Conservation (phyloP, 352 stramenopile species). For the Aphanomyces stellatus region DNA sequence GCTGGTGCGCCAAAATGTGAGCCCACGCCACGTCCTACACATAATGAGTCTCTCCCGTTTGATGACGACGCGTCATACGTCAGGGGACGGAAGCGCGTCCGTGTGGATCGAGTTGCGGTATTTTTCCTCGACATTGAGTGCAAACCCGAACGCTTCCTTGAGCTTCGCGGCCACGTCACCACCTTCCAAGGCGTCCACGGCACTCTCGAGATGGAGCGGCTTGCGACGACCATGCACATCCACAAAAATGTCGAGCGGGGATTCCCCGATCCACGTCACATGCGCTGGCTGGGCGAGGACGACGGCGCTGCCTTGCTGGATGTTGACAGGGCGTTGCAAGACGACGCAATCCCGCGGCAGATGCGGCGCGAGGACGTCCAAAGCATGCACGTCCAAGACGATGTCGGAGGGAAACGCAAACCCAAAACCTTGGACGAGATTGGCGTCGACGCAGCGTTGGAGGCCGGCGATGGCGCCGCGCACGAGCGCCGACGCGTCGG, state of each 20-base stretch:
- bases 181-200: conserved; percentile 24
- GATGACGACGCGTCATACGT: conserved; percentile 26
- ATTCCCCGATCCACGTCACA: conserved; percentile 55
- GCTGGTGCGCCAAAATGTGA: conserved; percentile 73
- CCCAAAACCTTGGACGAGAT: conserved; percentile 20
- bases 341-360: conserved; percentile 40
- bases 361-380: neutral
- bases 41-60: conserved; percentile 21
- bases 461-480: conserved; percentile 23
- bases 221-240: conserved; percentile 35
- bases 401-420: conserved; percentile 13
- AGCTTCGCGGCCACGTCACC: conserved; percentile 63
- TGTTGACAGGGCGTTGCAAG: conserved; percentile 45
- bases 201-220: conserved; percentile 47
- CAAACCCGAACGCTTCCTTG: conserved; percentile 76
- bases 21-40: conserved; percentile 67
- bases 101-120: conserved; percentile 57
- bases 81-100: conserved; percentile 13
- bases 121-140: conserved; percentile 73
- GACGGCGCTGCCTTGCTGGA: conserved; percentile 33
- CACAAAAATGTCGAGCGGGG: conserved; percentile 50
- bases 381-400: neutral
- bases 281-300: conserved; percentile 27
- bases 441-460: neutral
- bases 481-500: conserved; percentile 61